phyloP scores from a whole-genome alignment of 345 rosid genomes.

The Ceriops zippeliana region DNA sequence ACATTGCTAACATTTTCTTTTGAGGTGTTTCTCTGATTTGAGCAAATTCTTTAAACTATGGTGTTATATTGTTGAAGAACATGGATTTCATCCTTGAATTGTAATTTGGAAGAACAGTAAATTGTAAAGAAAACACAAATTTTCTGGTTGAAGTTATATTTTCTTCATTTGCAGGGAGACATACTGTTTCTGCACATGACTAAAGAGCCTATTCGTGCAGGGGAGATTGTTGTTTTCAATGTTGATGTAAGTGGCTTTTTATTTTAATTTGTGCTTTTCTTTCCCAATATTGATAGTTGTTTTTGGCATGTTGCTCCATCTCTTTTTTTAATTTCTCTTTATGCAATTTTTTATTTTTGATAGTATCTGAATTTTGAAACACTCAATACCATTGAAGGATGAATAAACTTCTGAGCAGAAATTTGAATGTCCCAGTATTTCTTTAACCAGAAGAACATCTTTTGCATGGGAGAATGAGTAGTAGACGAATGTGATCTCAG shows the following conservation, averaged over 20 bases:
- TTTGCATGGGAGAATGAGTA: neutral
- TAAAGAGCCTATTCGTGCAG: constrained; percentile 87
- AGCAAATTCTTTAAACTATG: too few species aligned
- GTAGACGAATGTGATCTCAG: neutral
- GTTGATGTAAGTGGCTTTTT: constrained; percentile 59
- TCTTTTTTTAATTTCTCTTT: too few species aligned
- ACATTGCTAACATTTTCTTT: too few species aligned
- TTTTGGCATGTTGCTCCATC: neutral
- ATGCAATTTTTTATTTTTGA: neutral
- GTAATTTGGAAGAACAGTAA: too few species aligned
- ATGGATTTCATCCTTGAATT: too few species aligned
- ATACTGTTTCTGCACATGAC: constrained; percentile 92
- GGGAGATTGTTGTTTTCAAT: constrained; percentile 95
- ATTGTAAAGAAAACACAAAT: too few species aligned
- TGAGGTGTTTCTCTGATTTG: too few species aligned
- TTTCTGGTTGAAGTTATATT: too few species aligned
- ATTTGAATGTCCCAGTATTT: neutral
- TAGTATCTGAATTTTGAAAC: neutral
- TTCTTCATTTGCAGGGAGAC: constrained; percentile 62
- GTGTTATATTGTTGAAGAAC: too few species aligned
- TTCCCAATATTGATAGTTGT: neutral
- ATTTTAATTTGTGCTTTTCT: neutral
- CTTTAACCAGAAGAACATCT: neutral
- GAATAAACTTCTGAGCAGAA: neutral
- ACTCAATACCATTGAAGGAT: neutral